phyloP scores from a whole-genome alignment of 106 monocot genomes.

The Cymbidium sinense region DNA sequence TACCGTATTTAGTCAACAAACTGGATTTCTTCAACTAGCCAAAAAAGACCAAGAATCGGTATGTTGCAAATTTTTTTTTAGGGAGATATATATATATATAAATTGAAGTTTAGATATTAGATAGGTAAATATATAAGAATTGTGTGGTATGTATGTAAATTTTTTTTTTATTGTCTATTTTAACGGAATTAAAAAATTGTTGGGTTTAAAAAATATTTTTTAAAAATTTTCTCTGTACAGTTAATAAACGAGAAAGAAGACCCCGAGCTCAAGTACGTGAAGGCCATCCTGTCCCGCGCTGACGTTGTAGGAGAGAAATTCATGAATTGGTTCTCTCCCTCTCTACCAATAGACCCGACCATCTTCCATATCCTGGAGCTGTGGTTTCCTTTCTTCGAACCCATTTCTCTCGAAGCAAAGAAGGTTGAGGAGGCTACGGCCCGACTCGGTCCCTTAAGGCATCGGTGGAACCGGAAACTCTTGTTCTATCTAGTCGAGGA shows the following conservation, averaged over 20 bases:
- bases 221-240: not conserved
- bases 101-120: too few relatives aligned
- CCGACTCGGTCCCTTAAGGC: constrained; percentile 21
- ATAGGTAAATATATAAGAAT: too few relatives aligned
- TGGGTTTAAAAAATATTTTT: too few relatives aligned
- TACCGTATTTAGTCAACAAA: not conserved
- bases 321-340: constrained; percentile 40
- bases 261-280: constrained; percentile 44
- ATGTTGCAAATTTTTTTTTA: too few relatives aligned
- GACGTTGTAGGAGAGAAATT: constrained; percentile 13
- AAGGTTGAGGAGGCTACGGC: constrained; percentile 10
- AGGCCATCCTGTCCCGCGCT: constrained; percentile 41
- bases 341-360: constrained; percentile 61
- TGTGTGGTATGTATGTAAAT: too few relatives aligned
- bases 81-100: too few relatives aligned
- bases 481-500: constrained; percentile 79
- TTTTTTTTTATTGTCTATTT: too few relatives aligned
- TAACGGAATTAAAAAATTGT: too few relatives aligned
- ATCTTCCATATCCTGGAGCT: constrained; percentile 81
- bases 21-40: not conserved
- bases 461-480: constrained; percentile 80
- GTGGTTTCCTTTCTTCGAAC: not conserved
- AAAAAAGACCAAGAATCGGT: not conserved
- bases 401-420: too few relatives aligned
- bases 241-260: constrained; percentile 12